A percentile compares a stretch with the other conserved stretches of the same genome.
phyloP scores from a whole-genome alignment of 1,139 yeast species.

The Cylindricascospora bacillispora region DNA sequence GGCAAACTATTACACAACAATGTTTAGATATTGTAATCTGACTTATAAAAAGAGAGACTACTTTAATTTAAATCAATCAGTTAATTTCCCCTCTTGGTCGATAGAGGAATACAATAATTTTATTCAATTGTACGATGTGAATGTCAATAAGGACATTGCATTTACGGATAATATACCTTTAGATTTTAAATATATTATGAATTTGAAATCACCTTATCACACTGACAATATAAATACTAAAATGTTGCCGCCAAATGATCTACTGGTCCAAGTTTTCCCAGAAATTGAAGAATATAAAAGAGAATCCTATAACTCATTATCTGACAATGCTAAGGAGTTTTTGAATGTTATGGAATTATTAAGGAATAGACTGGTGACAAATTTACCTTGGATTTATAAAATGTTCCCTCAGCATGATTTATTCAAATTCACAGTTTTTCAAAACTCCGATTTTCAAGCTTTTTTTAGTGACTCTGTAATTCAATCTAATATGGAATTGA shows the following conservation, averaged over 20 bases:
- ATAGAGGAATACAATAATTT: slow-evolving; percentile 7
- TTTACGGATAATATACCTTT: slow-evolving; percentile 14
- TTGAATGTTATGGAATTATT: slow-evolving; percentile 14
- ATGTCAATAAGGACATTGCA: slow-evolving; percentile 4
- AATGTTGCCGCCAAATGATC: slow-evolving; percentile 8
- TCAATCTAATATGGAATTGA: not conserved
- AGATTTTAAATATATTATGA: slow-evolving; percentile 14
- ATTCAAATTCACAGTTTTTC: slow-evolving; percentile 12
- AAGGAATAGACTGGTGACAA: slow-evolving; percentile 14
- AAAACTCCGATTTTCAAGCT: slow-evolving; percentile 15
- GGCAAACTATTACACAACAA: slow-evolving; percentile 18
- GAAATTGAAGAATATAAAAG: slow-evolving; percentile 18
- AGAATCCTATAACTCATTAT: slow-evolving; percentile 7
- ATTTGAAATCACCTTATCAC: slow-evolving; percentile 12
- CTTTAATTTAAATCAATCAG: slow-evolving; percentile 5
- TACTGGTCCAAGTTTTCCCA: slow-evolving; percentile 19
- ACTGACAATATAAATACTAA: slow-evolving; percentile 2
- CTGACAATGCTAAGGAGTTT: slow-evolving; percentile 10
- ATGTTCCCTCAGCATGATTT: slow-evolving; percentile 23
- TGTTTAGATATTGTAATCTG: slow-evolving; percentile 21
- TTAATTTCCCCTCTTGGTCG: slow-evolving; percentile 10
- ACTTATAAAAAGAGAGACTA: slow-evolving; percentile 21
- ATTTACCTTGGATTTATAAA: slow-evolving; percentile 19
- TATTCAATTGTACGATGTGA: slow-evolving; percentile 1
- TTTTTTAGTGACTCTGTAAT: slow-evolving; percentile 10